Conservation (phyloP, 164 flowering plant genomes). For the Cinnamomum chago region DNA sequence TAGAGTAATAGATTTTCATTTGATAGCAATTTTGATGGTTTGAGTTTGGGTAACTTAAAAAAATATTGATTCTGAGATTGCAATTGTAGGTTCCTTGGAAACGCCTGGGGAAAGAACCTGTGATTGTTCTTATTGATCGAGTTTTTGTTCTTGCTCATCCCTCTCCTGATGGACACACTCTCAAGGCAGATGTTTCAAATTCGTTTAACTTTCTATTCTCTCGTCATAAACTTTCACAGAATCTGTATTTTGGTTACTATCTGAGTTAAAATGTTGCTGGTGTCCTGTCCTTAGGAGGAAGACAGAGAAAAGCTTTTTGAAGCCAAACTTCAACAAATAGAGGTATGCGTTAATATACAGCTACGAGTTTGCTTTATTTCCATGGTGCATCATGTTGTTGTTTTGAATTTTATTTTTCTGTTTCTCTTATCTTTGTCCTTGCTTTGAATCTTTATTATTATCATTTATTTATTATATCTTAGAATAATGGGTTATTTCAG, state of each 20-base stretch:
- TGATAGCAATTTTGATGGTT: background rate
- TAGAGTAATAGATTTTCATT: no score
- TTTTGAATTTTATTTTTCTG: background rate
- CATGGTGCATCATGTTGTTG: no score
- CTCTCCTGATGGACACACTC: slow-evolving; percentile 62
- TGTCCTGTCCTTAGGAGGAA: slow-evolving; percentile 49
- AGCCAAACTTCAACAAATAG: slow-evolving; percentile 92
- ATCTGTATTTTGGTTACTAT: background rate
- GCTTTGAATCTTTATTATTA: no score
- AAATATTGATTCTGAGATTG: slow-evolving; percentile 3
- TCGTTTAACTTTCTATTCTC: background rate
- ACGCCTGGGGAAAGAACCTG: slow-evolving; percentile 98
- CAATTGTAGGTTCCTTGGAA: slow-evolving; percentile 92
- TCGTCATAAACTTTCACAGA: background rate
- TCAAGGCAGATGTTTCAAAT: slow-evolving; percentile 41
- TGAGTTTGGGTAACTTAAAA: background rate
- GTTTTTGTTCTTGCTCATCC: slow-evolving; percentile 92
- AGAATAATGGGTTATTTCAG: no score
- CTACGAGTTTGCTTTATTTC: background rate
- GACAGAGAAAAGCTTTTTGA: slow-evolving; percentile 82
- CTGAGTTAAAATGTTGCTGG: background rate
- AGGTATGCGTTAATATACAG: slow-evolving; percentile 43
- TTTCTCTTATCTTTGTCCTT: no score
- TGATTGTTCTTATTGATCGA: slow-evolving; percentile 90
- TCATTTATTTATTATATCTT: no score